These are phyloP conservation scores for Hypsizygus marmoreus DNA, from an alignment of 768 basidiomycete species.

Conservation along the genomic window DNA sequence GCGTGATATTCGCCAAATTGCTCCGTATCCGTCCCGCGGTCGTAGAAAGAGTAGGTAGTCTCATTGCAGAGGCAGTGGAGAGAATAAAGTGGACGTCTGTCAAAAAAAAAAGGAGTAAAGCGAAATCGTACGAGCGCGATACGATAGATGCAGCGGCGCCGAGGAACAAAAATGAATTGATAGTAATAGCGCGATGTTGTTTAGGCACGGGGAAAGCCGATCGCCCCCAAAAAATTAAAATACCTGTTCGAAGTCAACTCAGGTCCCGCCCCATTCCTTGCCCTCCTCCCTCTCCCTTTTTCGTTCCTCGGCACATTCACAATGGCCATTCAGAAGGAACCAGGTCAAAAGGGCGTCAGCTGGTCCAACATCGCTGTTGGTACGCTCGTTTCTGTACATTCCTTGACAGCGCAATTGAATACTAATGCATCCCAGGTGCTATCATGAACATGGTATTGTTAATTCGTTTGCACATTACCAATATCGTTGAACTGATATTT, in stretches of 20 bases:
- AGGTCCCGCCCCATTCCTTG: slow-evolving; percentile 11
- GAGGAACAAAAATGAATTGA: background rate
- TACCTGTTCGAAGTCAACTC: slow-evolving; percentile 10
- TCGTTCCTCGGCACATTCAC: slow-evolving; percentile 22
- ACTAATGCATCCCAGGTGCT: slow-evolving; percentile 56
- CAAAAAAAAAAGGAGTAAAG: no score
- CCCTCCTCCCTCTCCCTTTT: slow-evolving; percentile 20
- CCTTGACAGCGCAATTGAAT: slow-evolving; percentile 21
- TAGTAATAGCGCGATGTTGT: background rate
- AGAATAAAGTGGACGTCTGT: no score
- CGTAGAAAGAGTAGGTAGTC: no score
- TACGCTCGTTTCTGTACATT: slow-evolving; percentile 39
- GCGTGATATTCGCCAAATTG: no score
- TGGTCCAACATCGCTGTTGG: slow-evolving; percentile 97
- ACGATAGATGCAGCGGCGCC: background rate
- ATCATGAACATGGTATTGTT: slow-evolving; percentile 99
- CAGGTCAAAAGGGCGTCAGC: slow-evolving; percentile 88
- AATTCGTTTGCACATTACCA: no score
- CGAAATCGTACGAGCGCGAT: slow-evolving; percentile 18
- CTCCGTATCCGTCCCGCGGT: no score
- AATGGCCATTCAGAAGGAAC: slow-evolving; percentile 85
- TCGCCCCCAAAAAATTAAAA: slow-evolving; percentile 25
- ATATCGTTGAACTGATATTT: no score
- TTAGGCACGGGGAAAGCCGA: slow-evolving; percentile 34
- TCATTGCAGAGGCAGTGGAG: no score